Evolutionary conservation across 1,284 basidiomycete genomes (phyloP).

Genomic region (Athelia psychrophila): DNA sequence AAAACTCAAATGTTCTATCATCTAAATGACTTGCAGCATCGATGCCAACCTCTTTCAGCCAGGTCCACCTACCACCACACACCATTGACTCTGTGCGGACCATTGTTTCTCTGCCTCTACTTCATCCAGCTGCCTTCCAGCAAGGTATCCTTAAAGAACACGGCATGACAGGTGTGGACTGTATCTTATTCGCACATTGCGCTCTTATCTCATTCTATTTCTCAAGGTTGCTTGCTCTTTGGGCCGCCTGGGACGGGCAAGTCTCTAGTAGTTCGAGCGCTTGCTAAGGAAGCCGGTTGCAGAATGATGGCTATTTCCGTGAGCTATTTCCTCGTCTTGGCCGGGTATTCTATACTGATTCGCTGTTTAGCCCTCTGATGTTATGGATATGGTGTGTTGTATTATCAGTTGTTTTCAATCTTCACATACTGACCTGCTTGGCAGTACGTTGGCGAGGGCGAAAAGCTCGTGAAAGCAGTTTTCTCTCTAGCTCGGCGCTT

Average conservation of each 20-base stretch:
- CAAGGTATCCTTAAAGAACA: constrained; percentile 91
- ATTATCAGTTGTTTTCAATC: constrained; percentile 4
- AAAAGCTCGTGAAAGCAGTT: constrained; percentile 89
- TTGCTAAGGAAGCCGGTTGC: constrained; percentile 90
- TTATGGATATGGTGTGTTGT: constrained; percentile 79
- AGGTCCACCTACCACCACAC: constrained; percentile 84
- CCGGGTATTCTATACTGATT: too few species aligned
- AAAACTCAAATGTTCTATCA: constrained; percentile 11
- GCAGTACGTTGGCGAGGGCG: constrained; percentile 94
- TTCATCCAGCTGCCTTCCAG: constrained; percentile 89
- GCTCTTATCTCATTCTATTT: too few species aligned
- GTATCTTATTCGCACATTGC: too few species aligned
- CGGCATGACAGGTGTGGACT: constrained; percentile 64
- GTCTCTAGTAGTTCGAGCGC: constrained; percentile 85
- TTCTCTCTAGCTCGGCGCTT: constrained; percentile 87
- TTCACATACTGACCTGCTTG: constrained; percentile 8
- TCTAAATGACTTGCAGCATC: constrained; percentile 39
- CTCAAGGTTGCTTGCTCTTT: constrained; percentile 71
- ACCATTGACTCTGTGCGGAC: constrained; percentile 89
- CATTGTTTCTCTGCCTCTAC: constrained; percentile 87
- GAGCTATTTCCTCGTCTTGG: too few species aligned
- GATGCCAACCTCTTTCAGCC: constrained; percentile 79
- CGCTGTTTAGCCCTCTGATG: constrained; percentile 58
- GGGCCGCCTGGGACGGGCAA: constrained; percentile 93
- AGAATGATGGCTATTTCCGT: constrained; percentile 78